Base-by-base conservation (phyloP, 768 basidiomycete species). In the Astraeus odoratus region DNA sequence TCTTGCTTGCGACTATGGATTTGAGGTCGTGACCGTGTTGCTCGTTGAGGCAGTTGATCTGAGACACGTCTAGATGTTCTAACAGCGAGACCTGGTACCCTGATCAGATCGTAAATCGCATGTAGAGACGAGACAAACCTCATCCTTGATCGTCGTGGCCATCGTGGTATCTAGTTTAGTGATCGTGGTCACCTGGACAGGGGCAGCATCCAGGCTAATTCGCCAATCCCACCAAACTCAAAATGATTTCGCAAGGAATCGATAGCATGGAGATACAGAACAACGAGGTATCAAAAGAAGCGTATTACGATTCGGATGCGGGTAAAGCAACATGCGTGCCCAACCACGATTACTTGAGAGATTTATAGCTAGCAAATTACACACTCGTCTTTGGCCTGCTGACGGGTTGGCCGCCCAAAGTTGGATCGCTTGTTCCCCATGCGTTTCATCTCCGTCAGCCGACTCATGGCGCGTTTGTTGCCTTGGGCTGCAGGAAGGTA, bases 401-500 rank as follows among this genome's bases (percentile, higher is more conserved):
- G 86, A 46, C 95, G 77, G 16, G 95, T 97, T 27, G 95, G 93
- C 50, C 94, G 79, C 15, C 81, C 80, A 41, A 82, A 75, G 51
- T 86, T 83, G 37, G 74, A 73, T 51, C 85, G 77, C 64, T 86
- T 90, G 62, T 80, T 81, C 9, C 89, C 87, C 69, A 81, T 76
- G 25, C 89, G 82, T 64, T 96, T 96, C 75, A 98, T 84, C 65
- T 98, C 94, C 22, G 94, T 95, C 59, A 98, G 67, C 25, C 95
- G 80, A 52, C 80, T 86, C 93, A 96, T 98, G 5, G 95, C 95
- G 29, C 94, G 83, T 65, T 92, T 94, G 68, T 98, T 95, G n/a
- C 90, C 89, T 78, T 97, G 95, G 3, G 91, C 94, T 96, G 55
- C 2, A 40, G 29, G 40, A 4, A n/a, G 2, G 7, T 53, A 45